These are phyloP conservation scores for Isabelozyma gotoi DNA, from an alignment of 805 yeast species.

Conservation along the genomic window DNA sequence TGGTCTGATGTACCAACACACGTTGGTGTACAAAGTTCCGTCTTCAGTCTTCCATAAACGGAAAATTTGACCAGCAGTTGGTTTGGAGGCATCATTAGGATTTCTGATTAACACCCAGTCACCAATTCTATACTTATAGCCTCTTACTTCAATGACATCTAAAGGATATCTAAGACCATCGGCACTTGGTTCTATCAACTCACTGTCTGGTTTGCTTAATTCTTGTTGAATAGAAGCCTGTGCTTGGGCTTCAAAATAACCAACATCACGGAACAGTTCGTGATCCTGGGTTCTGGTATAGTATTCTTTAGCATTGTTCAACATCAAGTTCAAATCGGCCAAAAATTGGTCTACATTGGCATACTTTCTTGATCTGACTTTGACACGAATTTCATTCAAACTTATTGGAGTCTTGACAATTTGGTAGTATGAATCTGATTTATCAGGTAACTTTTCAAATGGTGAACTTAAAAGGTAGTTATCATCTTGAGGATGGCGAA, in stretches of 20 bases:
- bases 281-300: constrained; percentile 53
- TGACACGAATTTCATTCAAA: constrained; percentile 72
- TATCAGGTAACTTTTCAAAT: constrained; percentile 83
- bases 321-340: constrained; percentile 71
- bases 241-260: constrained; percentile 60
- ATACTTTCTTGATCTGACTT: constrained; percentile 84
- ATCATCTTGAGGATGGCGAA: constrained; percentile 50
- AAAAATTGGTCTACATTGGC: constrained; percentile 72
- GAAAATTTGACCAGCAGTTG: constrained; percentile 92
- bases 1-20: constrained; percentile 97
- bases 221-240: constrained; percentile 62
- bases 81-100: constrained; percentile 84
- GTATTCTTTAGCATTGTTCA: constrained; percentile 69
- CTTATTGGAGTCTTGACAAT: constrained; percentile 60
- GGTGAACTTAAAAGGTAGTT: constrained; percentile 53
- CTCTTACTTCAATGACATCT: constrained; percentile 70
- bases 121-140: constrained; percentile 78
- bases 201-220: constrained; percentile 78
- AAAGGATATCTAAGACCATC: constrained; percentile 69
- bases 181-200: constrained; percentile 48
- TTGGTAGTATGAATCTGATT: constrained; percentile 55
- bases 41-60: constrained; percentile 92
- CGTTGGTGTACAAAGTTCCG: constrained; percentile 80
- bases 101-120: constrained; percentile 92
- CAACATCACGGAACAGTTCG: constrained; percentile 59